Conservation (phyloP, 371 early-diverging fungal genomes). For the Syncephalastrum sp. region DNA sequence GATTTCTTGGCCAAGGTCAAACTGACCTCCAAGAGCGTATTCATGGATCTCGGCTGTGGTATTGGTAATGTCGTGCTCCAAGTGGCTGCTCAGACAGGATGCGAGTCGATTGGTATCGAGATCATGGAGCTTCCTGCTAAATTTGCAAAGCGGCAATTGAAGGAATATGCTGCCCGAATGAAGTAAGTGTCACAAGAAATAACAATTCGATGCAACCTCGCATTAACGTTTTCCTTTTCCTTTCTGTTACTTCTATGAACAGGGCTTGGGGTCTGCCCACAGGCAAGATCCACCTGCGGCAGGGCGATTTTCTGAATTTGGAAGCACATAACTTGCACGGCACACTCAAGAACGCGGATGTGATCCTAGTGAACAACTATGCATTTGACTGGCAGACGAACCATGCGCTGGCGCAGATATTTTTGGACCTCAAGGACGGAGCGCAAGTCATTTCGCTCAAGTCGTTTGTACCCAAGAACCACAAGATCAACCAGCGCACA, state of each 20-base stretch:
- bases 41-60: slow-evolving; percentile 93
- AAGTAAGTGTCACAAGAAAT: slow-evolving; percentile 41
- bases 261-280: slow-evolving; percentile 66
- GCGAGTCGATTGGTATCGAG: slow-evolving; percentile 87
- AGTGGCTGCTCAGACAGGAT: slow-evolving; percentile 87
- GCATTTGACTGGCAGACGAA: slow-evolving; percentile 87
- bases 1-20: slow-evolving; percentile 79
- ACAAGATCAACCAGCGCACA: slow-evolving; percentile 76
- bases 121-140: slow-evolving; percentile 87
- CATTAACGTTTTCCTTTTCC: not conserved
- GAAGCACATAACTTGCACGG: slow-evolving; percentile 55
- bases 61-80: slow-evolving; percentile 97
- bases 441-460: slow-evolving; percentile 80
- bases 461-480: slow-evolving; percentile 79
- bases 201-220: not conserved
- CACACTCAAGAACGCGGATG: slow-evolving; percentile 81
- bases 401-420: slow-evolving; percentile 76
- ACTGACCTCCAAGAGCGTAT: slow-evolving; percentile 66
- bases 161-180: slow-evolving; percentile 85
- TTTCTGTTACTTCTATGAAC: not conserved
- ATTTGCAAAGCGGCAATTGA: slow-evolving; percentile 75
- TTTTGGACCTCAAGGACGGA: slow-evolving; percentile 90
- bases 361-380: slow-evolving; percentile 93
- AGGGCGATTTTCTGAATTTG: slow-evolving; percentile 75
- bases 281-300: slow-evolving; percentile 65